Conservation (phyloP, 2,329 filamentous ascomycete genomes). For the Verticillium alfalfae region DNA sequence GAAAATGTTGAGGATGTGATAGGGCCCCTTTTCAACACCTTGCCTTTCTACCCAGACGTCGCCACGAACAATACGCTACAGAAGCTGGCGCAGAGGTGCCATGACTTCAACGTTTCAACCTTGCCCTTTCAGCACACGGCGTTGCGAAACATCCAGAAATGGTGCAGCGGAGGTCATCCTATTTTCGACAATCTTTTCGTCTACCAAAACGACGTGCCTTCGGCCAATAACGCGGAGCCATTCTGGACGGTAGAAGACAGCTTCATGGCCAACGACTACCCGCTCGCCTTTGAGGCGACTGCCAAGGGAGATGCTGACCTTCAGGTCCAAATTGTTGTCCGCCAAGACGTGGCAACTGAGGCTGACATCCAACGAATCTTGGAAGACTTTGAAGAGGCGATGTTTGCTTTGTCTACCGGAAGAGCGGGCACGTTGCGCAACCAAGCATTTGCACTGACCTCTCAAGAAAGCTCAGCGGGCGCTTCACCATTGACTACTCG, state of each 20-base stretch:
- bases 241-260: slow-evolving; percentile 53
- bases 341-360: slow-evolving; percentile 17
- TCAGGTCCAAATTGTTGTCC: slow-evolving; percentile 53
- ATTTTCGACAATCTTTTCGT: slow-evolving; percentile 81
- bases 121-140: slow-evolving; percentile 75
- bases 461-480: background rate
- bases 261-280: slow-evolving; percentile 57
- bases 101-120: slow-evolving; percentile 62
- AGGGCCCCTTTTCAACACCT: slow-evolving; percentile 85
- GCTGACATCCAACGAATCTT: slow-evolving; percentile 27
- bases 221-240: slow-evolving; percentile 16
- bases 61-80: slow-evolving; percentile 46
- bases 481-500: background rate
- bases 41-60: slow-evolving; percentile 60
- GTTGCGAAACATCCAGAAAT: slow-evolving; percentile 75
- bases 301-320: slow-evolving; percentile 43
- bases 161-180: slow-evolving; percentile 55
- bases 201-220: slow-evolving; percentile 55
- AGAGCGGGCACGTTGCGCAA: background rate
- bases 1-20: slow-evolving; percentile 61
- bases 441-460: background rate
- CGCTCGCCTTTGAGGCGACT: slow-evolving; percentile 70
- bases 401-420: background rate
- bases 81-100: slow-evolving; percentile 56
- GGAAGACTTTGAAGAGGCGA: slow-evolving; percentile 25